phyloP scores from a whole-genome alignment of 2,329 filamentous ascomycete genomes.

The Ophiostoma montium region DNA sequence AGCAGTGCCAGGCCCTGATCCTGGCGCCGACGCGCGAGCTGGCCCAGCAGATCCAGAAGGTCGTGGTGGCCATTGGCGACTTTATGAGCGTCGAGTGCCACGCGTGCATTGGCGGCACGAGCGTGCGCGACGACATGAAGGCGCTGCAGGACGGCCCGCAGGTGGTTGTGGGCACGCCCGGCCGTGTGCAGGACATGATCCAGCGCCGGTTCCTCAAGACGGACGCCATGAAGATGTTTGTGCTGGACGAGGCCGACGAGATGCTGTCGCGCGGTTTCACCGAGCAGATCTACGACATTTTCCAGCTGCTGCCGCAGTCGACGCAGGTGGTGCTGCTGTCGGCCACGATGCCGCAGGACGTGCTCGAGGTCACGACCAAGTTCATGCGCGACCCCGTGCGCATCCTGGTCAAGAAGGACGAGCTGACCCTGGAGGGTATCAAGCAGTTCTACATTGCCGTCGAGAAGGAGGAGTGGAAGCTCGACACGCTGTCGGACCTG shows the following conservation, averaged over 20 bases:
- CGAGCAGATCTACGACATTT: slow-evolving; percentile 99
- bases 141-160: slow-evolving; percentile 90
- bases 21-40: slow-evolving; percentile 96
- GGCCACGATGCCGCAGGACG: slow-evolving; percentile 97
- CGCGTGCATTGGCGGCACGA: slow-evolving; percentile 97
- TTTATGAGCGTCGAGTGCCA: slow-evolving; percentile 99
- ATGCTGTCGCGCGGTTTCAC: slow-evolving; percentile 99
- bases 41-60: slow-evolving; percentile 98
- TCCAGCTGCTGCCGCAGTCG: slow-evolving; percentile 93
- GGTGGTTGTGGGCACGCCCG: slow-evolving; percentile 93
- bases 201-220: slow-evolving; percentile 95
- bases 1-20: slow-evolving; percentile 96
- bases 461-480: slow-evolving; percentile 99
- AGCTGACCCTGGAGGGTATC: slow-evolving; percentile 98
- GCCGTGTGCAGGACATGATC: slow-evolving; percentile 99
- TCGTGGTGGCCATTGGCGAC: slow-evolving; percentile 95
- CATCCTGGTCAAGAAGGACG: slow-evolving; percentile 99
- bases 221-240: slow-evolving; percentile 98
- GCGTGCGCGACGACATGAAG: slow-evolving; percentile 97
- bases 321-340: slow-evolving; percentile 98
- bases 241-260: slow-evolving; percentile 98
- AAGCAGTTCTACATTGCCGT: slow-evolving; percentile 99
- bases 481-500: slow-evolving; percentile 94
- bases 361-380: slow-evolving; percentile 98
- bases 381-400: slow-evolving; percentile 99